These are phyloP conservation scores for Rhytidiadelphus loreus DNA, from an alignment of 225 moss, liverwort and hornwort species.

Conservation along the genomic window DNA sequence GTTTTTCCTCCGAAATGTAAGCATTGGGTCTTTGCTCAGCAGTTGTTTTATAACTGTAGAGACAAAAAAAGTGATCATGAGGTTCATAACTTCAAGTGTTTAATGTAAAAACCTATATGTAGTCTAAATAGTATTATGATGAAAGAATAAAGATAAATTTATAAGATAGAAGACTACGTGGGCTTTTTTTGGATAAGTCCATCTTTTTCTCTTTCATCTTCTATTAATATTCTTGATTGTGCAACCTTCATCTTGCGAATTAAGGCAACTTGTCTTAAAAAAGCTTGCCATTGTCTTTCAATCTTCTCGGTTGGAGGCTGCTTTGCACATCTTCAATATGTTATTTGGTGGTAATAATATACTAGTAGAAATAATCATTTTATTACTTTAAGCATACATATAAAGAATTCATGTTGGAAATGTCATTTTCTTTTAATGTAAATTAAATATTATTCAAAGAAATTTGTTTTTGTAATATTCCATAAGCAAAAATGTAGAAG, in stretches of 20 bases:
- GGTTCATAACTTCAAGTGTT: not conserved
- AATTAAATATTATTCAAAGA: not conserved
- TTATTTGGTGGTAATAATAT: not conserved
- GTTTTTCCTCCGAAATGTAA: constrained; percentile 55
- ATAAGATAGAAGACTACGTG: not conserved
- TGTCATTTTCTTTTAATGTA: not conserved
- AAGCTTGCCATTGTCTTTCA: constrained; percentile 24
- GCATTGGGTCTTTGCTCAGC: constrained; percentile 69
- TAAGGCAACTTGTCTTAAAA: not conserved
- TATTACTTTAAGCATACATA: no score
- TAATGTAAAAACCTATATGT: not conserved
- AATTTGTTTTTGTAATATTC: no score
- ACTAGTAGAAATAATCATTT: not conserved
- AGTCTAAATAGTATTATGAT: no score
- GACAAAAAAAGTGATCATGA: not conserved
- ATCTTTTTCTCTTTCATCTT: constrained; percentile 11
- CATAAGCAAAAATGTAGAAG: no score
- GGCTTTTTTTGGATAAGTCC: constrained; percentile 8
- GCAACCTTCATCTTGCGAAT: not conserved
- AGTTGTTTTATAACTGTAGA: constrained; percentile 11
- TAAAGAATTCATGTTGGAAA: not conserved
- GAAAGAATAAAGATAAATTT: not conserved
- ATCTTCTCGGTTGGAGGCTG: constrained; percentile 18
- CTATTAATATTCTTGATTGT: not conserved
- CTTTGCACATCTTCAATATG: not conserved